These are phyloP conservation scores for Amauroascus verrucosus DNA, from an alignment of 2,329 filamentous ascomycete species.

Conservation along the genomic window DNA sequence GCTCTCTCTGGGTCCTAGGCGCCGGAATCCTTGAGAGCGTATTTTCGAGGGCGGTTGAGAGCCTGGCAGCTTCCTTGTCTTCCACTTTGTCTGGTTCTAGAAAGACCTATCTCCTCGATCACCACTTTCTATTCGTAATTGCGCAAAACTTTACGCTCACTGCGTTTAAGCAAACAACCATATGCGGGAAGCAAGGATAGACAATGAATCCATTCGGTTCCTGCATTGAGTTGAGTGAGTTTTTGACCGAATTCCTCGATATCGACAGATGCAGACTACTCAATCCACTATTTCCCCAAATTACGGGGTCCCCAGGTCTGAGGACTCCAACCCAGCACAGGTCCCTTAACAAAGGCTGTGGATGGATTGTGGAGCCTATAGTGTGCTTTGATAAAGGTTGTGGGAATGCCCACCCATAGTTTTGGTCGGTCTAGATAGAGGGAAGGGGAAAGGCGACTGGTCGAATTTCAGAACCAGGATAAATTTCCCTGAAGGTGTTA, in stretches of 20 bases:
- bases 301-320: not conserved
- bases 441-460: not conserved
- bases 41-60: not conserved
- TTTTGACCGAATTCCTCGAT: no score
- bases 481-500: not conserved
- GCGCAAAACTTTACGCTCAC: not conserved
- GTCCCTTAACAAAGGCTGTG: not conserved
- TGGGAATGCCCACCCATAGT: not conserved
- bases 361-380: constrained; percentile 10
- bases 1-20: not conserved
- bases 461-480: not conserved
- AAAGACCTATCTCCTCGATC: not conserved
- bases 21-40: not conserved
- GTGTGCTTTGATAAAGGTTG: not conserved
- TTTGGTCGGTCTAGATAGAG: not conserved
- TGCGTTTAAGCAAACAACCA: not conserved
- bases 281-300: not conserved
- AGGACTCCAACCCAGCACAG: not conserved
- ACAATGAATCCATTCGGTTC: not conserved
- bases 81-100: not conserved
- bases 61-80: not conserved
- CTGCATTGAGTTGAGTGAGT: not conserved
- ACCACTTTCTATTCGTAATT: not conserved
- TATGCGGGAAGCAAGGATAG: not conserved
- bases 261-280: not conserved